Base-by-base conservation (phyloP, 805 yeast genomes). In the Lachancea sp. region DNA sequence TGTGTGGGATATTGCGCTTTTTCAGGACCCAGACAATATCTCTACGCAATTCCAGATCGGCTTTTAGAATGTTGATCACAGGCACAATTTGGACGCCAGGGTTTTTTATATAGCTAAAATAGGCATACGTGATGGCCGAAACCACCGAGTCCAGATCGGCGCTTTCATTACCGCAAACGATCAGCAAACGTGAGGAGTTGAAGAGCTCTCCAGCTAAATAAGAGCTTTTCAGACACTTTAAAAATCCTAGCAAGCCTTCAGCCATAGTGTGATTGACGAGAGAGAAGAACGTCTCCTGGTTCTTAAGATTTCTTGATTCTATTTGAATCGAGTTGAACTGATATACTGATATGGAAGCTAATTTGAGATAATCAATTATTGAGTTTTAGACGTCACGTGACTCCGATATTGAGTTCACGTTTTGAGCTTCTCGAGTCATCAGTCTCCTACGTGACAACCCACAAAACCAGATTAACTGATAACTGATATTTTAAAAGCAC, bases 101-200 rank as follows among this genome's bases (percentile, higher is more conserved):
- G 38, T 67, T 55, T 10, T 53, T 56, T 19, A 63, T 45, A 44
- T 71, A 65, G 25, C 67, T 64, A 48, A 82, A 72, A 55, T 77
- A 87, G 0, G 96, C 81, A 57, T 81, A 85, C 2, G 84, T 58
- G 4, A 93, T 68, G 0, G 97, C 82, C 45, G 83, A 74, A 1
- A 87, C 76, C 27, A 89, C 83, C 0, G 97, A 90, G 63, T 91
- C 99, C 67, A 93, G 68, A 63, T 91, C 89, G 48, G 93, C 90
- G 3, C 93, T 78, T 56, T 88, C 93, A 58, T 89, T 89, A 1
- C 97, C 97, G 0, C 56, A 56, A 6, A 58, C 61, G 13, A 59
- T 51, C 22, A 41, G 46, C 19, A 54, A 25, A 13, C 39, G 39
- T 5, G 42, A 26, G 15, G 35, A 44, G 30, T 35, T 37, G n/a